Evolutionary conservation across 2,329 filamentous ascomycete species (phyloP).

Genomic region (Calcarisporium arbuscula): DNA sequence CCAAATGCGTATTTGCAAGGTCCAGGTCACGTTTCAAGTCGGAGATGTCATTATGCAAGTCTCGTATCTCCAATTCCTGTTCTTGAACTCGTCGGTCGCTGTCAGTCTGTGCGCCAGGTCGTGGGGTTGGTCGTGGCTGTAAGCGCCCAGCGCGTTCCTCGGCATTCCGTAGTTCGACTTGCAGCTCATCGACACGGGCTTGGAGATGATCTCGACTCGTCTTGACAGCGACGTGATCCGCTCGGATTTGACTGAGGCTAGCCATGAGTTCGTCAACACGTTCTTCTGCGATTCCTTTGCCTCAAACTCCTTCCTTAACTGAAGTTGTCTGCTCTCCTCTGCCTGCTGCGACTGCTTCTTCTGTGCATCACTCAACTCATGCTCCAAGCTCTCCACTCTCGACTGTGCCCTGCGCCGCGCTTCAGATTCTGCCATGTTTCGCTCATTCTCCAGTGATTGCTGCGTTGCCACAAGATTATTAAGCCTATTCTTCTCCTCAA

Average conservation of each 20-base stretch:
- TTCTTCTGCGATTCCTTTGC: conserved; percentile 79
- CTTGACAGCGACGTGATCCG: conserved; percentile 80
- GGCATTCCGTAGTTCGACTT: conserved; percentile 78
- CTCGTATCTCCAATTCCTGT: conserved; percentile 61
- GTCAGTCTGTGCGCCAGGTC: conserved; percentile 40
- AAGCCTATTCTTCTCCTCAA: conserved; percentile 77
- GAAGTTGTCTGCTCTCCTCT: conserved; percentile 77
- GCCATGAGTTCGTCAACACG: conserved; percentile 86
- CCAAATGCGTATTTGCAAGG: conserved; percentile 70
- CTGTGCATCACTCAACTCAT: conserved; percentile 71
- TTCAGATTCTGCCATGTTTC: conserved; percentile 78
- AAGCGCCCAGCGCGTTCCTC: conserved; percentile 81
- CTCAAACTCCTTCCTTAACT: conserved; percentile 84
- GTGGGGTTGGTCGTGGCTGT: conserved; percentile 68
- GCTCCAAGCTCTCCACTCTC: conserved; percentile 71
- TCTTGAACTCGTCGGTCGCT: conserved; percentile 41
- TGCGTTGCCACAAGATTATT: conserved; percentile 78
- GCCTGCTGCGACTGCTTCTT: conserved; percentile 76
- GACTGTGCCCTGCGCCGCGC: conserved; percentile 71
- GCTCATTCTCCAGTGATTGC: conserved; percentile 87
- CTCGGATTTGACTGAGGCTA: conserved; percentile 71
- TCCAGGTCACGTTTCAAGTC: conserved; percentile 86
- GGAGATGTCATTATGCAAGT: conserved; percentile 74
- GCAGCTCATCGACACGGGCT: conserved; percentile 79
- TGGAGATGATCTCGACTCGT: conserved; percentile 87